phyloP scores from a whole-genome alignment of 1,139 yeast genomes.

The Blastobotrys aristatus region DNA sequence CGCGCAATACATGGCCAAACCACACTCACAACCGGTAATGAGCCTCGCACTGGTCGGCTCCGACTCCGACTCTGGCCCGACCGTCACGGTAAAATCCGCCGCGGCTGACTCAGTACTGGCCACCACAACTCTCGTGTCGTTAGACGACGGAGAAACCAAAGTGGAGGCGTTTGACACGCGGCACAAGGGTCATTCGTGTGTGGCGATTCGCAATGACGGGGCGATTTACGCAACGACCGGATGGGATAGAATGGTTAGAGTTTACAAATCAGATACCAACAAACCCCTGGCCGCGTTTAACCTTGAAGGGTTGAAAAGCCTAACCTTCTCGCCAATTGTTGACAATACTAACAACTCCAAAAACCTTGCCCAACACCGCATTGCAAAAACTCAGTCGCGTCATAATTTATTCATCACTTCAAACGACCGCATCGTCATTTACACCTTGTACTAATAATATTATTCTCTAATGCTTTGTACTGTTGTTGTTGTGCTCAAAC shows the following conservation, averaged over 20 bases:
- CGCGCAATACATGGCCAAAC: constrained; percentile 19
- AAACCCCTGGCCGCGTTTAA: constrained; percentile 30
- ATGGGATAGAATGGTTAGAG: constrained; percentile 39
- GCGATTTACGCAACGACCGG: constrained; percentile 34
- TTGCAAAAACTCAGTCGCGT: constrained; percentile 1
- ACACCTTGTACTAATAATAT: constrained; percentile 25
- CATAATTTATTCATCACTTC: constrained; percentile 38
- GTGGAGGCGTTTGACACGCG: constrained; percentile 18
- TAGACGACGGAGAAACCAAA: neutral
- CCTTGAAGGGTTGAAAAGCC: neutral
- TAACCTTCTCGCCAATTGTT: constrained; percentile 22
- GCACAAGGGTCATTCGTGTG: constrained; percentile 31
- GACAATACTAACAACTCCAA: neutral
- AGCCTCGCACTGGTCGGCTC: constrained; percentile 17
- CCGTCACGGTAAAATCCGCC: constrained; percentile 22
- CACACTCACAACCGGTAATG: constrained; percentile 35
- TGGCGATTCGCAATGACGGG: constrained; percentile 31
- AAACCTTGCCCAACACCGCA: neutral
- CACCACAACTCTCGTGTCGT: too few relatives aligned
- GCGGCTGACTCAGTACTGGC: constrained; percentile 34
- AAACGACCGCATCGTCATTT: constrained; percentile 36
- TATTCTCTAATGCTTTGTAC: neutral
- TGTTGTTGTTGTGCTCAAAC: constrained; percentile 3
- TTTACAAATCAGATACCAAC: constrained; percentile 25
- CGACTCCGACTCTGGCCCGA: constrained; percentile 23